Conservation (phyloP, 2,329 filamentous ascomycete species). For the Beauveria sp. region DNA sequence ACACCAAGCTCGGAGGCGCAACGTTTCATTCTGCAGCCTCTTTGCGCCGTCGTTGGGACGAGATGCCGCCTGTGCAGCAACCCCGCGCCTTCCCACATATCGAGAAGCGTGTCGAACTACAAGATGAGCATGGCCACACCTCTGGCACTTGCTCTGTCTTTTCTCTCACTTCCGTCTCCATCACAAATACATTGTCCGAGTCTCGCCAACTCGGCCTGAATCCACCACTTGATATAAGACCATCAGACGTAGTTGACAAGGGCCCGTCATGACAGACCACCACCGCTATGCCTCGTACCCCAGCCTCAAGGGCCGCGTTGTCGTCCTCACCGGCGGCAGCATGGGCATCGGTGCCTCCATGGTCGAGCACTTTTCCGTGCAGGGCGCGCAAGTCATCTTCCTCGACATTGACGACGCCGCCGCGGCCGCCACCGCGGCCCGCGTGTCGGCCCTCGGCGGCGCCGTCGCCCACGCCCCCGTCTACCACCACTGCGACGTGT, state of each 20-base stretch:
- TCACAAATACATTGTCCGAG: background rate
- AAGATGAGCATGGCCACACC: background rate
- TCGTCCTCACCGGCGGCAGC: constrained; percentile 33
- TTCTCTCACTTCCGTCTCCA: background rate
- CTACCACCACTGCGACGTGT: constrained; percentile 32
- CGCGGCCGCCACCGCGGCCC: constrained; percentile 21
- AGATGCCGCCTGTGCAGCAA: background rate
- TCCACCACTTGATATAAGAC: too few relatives aligned
- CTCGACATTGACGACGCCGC: constrained; percentile 26
- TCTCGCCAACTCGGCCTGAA: too few relatives aligned
- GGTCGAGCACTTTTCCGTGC: constrained; percentile 30
- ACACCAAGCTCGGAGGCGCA: background rate
- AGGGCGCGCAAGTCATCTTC: constrained; percentile 32
- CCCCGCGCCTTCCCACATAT: background rate
- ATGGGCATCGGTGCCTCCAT: constrained; percentile 32
- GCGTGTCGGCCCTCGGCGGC: constrained; percentile 10
- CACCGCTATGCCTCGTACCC: constrained; percentile 23
- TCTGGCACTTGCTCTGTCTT: background rate
- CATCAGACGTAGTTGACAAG: too few relatives aligned
- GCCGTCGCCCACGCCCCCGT: constrained; percentile 19
- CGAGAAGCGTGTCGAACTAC: background rate
- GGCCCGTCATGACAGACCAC: background rate
- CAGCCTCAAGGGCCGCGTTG: constrained; percentile 26
- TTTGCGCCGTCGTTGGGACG: background rate
- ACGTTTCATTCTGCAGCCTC: background rate